A percentile compares a stretch with the other conserved stretches of the same genome.
Evolutionary conservation across 805 yeast genomes (phyloP).

Genomic region (Metschnikowia cerradonensis): DNA sequence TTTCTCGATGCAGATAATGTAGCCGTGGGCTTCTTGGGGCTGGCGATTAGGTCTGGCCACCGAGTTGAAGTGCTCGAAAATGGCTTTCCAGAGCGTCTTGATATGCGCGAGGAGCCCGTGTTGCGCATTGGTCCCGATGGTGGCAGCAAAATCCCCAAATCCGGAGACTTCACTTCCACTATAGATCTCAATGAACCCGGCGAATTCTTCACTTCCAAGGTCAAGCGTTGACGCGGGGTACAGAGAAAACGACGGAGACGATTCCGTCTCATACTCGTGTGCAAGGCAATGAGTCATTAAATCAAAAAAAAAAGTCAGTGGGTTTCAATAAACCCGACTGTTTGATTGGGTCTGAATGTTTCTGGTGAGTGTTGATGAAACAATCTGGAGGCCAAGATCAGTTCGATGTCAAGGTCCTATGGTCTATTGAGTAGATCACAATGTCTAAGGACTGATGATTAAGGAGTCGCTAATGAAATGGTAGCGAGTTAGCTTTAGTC

Average conservation of each 20-base stretch:
- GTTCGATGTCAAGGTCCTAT: too few species aligned
- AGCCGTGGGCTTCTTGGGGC: neutral
- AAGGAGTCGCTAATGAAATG: too few species aligned
- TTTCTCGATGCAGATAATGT: neutral
- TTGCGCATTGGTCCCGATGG: neutral
- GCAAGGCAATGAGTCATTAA: too few species aligned
- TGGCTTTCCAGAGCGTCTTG: neutral
- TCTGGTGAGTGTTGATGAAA: too few species aligned
- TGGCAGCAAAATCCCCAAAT: neutral
- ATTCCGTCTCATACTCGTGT: neutral
- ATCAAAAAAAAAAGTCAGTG: neutral
- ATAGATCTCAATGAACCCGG: constrained; percentile 1
- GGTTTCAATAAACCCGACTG: too few species aligned
- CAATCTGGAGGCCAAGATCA: too few species aligned
- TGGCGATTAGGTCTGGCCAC: neutral
- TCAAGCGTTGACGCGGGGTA: neutral
- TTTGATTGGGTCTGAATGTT: too few species aligned
- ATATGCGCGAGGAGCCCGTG: neutral
- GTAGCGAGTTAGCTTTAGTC: too few species aligned
- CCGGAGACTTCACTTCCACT: neutral
- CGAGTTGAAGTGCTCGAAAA: neutral
- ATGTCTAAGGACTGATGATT: too few species aligned
- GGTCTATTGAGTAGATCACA: too few species aligned
- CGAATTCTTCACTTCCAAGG: neutral
- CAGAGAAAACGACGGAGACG: neutral